A percentile compares a stretch with the other conserved stretches of the same genome.
These are phyloP conservation scores for Syncephalastrum racemosum DNA, from an alignment of 371 early-diverging fungal genomes.

Conservation along the genomic window DNA sequence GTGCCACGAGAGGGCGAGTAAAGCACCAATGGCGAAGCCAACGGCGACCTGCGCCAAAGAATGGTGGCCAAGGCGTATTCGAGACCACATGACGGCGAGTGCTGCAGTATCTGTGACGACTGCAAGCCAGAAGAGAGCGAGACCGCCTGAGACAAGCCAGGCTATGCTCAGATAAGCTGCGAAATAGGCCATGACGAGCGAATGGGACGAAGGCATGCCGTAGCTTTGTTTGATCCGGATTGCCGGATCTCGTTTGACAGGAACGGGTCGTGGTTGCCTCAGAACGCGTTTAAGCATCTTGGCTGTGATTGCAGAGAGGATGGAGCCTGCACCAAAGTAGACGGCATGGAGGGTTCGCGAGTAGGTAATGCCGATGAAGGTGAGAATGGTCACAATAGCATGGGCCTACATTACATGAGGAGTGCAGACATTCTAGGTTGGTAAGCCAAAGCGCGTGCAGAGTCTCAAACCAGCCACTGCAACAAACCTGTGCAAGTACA, in stretches of 20 bases:
- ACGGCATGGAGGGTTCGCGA: conserved; percentile 31
- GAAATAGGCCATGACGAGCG: conserved; percentile 73
- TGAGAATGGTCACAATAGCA: conserved; percentile 7
- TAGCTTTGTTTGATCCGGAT: conserved; percentile 32
- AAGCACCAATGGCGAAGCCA: conserved; percentile 43
- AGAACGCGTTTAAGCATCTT: conserved; percentile 48
- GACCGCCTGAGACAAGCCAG: too few species aligned
- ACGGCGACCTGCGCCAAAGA: conserved; percentile 51
- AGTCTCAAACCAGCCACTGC: too few species aligned
- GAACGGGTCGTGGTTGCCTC: conserved; percentile 50
- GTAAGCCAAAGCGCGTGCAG: too few species aligned
- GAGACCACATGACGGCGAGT: conserved; percentile 53
- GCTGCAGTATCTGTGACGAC: conserved; percentile 6
- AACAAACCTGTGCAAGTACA: too few species aligned
- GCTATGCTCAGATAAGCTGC: conserved; percentile 35
- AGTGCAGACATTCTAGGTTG: too few species aligned
- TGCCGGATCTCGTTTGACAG: neutral
- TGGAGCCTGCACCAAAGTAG: conserved; percentile 29
- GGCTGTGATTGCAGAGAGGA: conserved; percentile 29
- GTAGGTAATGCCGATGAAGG: conserved; percentile 14
- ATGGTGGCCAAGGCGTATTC: conserved; percentile 52
- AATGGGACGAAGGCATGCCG: conserved; percentile 80
- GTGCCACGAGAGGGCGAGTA: conserved; percentile 12
- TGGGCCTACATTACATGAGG: conserved; percentile 6
- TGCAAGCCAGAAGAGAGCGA: too few species aligned